Evolutionary conservation across 768 basidiomycete species (phyloP).

Genomic region (Paxillus ammoniavirescens): DNA sequence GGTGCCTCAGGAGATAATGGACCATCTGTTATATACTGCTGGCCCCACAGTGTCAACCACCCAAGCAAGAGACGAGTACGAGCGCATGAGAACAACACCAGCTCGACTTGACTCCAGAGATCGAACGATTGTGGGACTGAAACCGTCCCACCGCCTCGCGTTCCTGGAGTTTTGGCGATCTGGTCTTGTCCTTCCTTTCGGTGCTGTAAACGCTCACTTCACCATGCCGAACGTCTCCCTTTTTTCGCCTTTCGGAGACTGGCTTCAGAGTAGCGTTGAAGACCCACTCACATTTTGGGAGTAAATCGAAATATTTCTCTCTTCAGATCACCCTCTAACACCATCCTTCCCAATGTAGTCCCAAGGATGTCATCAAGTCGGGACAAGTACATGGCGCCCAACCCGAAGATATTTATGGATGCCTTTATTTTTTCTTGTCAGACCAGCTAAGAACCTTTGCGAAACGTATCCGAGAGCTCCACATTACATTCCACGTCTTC

Average conservation of each 20-base stretch:
- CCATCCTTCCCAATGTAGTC: slow-evolving; percentile 24
- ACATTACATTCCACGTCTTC: slow-evolving; percentile 33
- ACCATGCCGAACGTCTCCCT: slow-evolving; percentile 40
- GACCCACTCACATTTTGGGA: slow-evolving; percentile 50
- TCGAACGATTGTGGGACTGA: slow-evolving; percentile 34
- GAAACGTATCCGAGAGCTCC: slow-evolving; percentile 35
- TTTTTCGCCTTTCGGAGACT: slow-evolving; percentile 44
- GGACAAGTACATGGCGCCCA: slow-evolving; percentile 36
- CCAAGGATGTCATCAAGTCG: slow-evolving; percentile 35
- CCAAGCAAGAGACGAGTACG: slow-evolving; percentile 29
- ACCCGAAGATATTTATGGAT: slow-evolving; percentile 45
- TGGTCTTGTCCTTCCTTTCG: slow-evolving; percentile 46
- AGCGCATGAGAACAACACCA: slow-evolving; percentile 31
- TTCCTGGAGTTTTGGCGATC: slow-evolving; percentile 37
- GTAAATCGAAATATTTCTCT: slow-evolving; percentile 25
- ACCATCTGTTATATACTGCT: slow-evolving; percentile 27
- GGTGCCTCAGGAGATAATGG: slow-evolving; percentile 25
- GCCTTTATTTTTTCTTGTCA: slow-evolving; percentile 45
- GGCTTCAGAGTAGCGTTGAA: slow-evolving; percentile 34
- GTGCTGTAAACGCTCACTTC: slow-evolving; percentile 35
- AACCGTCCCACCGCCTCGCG: slow-evolving; percentile 42
- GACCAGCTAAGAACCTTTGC: slow-evolving; percentile 39
- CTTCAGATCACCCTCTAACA: not conserved
- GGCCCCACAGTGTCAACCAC: slow-evolving; percentile 19
- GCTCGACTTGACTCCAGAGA: slow-evolving; percentile 41